These are phyloP conservation scores for Russula earlei DNA, from an alignment of 768 basidiomycete genomes.

Conservation along the genomic window DNA sequence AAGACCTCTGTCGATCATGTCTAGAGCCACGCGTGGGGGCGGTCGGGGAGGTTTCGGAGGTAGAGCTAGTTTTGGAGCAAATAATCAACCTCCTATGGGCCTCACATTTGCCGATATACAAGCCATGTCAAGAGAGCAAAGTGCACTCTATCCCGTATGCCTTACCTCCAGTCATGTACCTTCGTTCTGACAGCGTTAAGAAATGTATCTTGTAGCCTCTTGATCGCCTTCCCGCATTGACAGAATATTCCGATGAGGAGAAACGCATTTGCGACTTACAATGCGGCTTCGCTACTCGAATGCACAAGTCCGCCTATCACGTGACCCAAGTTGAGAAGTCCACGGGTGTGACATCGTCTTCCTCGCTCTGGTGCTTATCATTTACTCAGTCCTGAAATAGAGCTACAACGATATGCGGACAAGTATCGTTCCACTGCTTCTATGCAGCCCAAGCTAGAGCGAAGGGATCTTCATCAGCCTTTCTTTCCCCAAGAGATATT, in stretches of 20 bases:
- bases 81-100: constrained; percentile 58
- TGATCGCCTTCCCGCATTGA: constrained; percentile 55
- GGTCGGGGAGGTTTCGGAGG: constrained; percentile 48
- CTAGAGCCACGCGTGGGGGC: constrained; percentile 39
- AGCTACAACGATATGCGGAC: constrained; percentile 75
- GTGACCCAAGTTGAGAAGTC: constrained; percentile 64
- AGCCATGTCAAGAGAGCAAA: constrained; percentile 63
- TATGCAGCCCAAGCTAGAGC: constrained; percentile 57
- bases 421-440: constrained; percentile 60
- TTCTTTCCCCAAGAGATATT: constrained; percentile 76
- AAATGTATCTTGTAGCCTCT: constrained; percentile 39
- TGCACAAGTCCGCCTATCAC: constrained; percentile 66
- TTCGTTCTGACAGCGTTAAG: background rate
- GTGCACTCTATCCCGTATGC: constrained; percentile 74
- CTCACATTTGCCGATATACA: constrained; percentile 75
- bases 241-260: constrained; percentile 58
- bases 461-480: constrained; percentile 58
- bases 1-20: constrained; percentile 30
- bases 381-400: constrained; percentile 29
- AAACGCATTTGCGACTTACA: constrained; percentile 57
- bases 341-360: constrained; percentile 37
- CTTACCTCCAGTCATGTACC: background rate
- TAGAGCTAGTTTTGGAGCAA: constrained; percentile 31
- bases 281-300: constrained; percentile 50
- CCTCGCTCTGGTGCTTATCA: background rate